Evolutionary conservation across 768 basidiomycete species (phyloP).

Genomic region (Cyclocybe cylindracea): DNA sequence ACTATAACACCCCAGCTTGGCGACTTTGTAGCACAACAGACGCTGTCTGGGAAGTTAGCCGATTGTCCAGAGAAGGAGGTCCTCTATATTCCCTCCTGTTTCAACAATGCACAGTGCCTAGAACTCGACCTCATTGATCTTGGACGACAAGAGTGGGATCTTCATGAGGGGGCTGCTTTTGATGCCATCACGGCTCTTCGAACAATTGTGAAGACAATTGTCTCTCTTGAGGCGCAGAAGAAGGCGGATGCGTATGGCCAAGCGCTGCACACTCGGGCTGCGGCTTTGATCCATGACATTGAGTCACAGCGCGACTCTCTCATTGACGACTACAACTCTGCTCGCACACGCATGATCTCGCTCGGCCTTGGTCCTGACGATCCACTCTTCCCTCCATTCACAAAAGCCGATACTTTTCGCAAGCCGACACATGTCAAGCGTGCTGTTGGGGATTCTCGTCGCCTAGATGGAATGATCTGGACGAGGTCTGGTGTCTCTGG

Average conservation of each 20-base stretch:
- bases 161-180: slow-evolving; percentile 15
- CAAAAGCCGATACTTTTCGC: slow-evolving; percentile 10
- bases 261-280: slow-evolving; percentile 7
- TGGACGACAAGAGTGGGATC: slow-evolving; percentile 7
- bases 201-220: neutral
- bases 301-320: too few relatives aligned
- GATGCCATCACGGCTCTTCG: slow-evolving; percentile 11
- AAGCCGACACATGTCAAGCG: slow-evolving; percentile 11
- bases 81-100: slow-evolving; percentile 16
- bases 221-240: neutral
- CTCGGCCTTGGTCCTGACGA: neutral
- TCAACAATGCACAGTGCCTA: neutral
- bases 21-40: neutral
- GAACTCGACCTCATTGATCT: slow-evolving; percentile 1
- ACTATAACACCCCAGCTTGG: slow-evolving; percentile 1
- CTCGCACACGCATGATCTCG: slow-evolving; percentile 4
- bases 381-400: slow-evolving; percentile 7
- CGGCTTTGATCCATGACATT: too few relatives aligned
- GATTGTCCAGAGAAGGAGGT: slow-evolving; percentile 4
- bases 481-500: too few relatives aligned
- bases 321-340: slow-evolving; percentile 13
- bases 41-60: neutral
- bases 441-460: slow-evolving; percentile 12
- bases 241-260: slow-evolving; percentile 11
- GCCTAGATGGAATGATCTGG: slow-evolving; percentile 14